Evolutionary conservation across 2,329 filamentous ascomycete genomes (phyloP), one percentile per base, ranked within the genome.

Genomic region (Metarhizium anisopliae): DNA sequence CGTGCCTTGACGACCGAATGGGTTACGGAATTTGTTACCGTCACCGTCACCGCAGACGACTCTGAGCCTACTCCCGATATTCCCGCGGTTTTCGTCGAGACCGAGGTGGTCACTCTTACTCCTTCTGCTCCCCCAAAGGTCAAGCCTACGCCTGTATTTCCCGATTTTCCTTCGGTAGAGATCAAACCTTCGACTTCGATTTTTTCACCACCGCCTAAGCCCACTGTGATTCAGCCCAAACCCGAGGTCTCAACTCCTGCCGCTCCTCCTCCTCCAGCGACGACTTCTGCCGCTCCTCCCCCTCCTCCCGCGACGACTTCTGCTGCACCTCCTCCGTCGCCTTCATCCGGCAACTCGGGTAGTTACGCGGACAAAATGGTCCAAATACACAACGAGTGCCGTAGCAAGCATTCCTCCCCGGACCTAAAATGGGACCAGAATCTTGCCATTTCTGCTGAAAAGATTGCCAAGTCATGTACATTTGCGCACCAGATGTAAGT

Each of bases 371-470:
- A 68, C 55, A 67, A 72, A 14, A 78, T 79, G 52, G 64, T 93
- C 52, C 77, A 85, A 64, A 83, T 89, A 68, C 94, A 97, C 85
- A 96, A 96, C 75, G 66, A 86, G 94, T 60, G 70, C 77, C 92
- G 94, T 60, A 70, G 77, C 66, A 95, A 94, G 76, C 90, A 96
- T 80, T 86, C 86, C 18, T 84, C 83, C 40, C 66, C 72, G 25
- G 79, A 74, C 49, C 67, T 96, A 50, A 68, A 66, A 52, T 97
- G 89, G 87, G 79, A 85, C 63, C 66, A 74, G 8, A 73, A 74
- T 47, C 81, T 90, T 55, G 87, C 84, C 55, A 67, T 68, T 55
- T 89, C 80, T 58, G 91, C 91, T 47, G 61, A 74, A 51, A 73
- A 74, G 55, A 82, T 85, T 54, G 90, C 90, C 58, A 66, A 78